Conservation (phyloP, 2,329 filamentous ascomycete genomes). For the Thielaviopsis populi region DNA sequence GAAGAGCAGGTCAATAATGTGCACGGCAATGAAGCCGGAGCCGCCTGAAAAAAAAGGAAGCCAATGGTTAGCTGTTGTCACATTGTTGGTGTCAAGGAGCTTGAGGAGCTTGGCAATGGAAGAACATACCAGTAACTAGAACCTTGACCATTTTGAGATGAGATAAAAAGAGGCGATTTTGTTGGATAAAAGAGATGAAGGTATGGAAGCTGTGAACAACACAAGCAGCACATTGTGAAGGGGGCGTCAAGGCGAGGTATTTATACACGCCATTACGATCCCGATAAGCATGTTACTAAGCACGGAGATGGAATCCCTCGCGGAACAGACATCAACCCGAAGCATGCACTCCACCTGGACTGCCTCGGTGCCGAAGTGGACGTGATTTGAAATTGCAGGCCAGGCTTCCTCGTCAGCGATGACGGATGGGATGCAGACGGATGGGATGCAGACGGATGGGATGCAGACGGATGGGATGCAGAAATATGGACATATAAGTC, state of each 20-base stretch:
- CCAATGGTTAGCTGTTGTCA: neutral
- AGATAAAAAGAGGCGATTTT: neutral
- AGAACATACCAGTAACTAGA: conserved; percentile 30
- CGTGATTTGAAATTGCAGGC: neutral
- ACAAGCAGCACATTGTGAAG: too few relatives aligned
- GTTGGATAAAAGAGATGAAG: neutral
- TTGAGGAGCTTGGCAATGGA: neutral
- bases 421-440: too few relatives aligned
- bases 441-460: too few relatives aligned
- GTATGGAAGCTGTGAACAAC: too few relatives aligned
- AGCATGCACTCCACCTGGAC: neutral
- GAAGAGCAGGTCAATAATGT: conserved; percentile 40
- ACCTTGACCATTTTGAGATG: conserved; percentile 30
- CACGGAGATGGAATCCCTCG: neutral
- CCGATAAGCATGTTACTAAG: too few relatives aligned
- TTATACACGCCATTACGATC: neutral
- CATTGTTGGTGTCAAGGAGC: neutral
- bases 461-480: neutral
- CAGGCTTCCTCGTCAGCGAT: neutral
- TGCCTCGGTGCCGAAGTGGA: neutral
- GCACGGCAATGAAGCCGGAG: conserved; percentile 40
- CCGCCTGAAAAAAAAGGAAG: conserved; percentile 25
- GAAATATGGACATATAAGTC: too few relatives aligned
- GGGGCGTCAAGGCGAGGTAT: neutral
- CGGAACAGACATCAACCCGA: neutral